A percentile compares a stretch with the other conserved stretches of the same genome.
Conservation (phyloP, 2,329 filamentous ascomycete species). For the Knufia petricola region DNA sequence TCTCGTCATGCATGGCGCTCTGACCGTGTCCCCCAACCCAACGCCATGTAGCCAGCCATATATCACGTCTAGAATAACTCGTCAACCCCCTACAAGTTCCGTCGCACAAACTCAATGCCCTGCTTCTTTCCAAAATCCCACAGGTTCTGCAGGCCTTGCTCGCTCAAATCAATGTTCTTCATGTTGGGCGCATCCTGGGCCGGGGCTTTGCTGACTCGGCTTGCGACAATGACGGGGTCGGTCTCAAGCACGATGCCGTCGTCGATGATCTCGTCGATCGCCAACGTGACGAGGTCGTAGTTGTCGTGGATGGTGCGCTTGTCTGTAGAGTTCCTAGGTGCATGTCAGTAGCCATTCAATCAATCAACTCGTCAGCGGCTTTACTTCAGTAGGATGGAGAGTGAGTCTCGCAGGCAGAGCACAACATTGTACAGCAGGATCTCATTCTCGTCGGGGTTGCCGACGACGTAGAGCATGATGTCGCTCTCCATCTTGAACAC, state of each 20-base stretch:
- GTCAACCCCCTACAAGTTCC: constrained; percentile 30
- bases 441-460: constrained; percentile 88
- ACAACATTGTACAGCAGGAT: constrained; percentile 92
- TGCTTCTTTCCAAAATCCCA: constrained; percentile 91
- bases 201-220: constrained; percentile 84
- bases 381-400: constrained; percentile 88
- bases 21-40: no score
- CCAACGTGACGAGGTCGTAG: constrained; percentile 89
- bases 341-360: no score
- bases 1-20: no score
- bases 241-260: constrained; percentile 96
- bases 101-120: constrained; percentile 79
- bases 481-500: constrained; percentile 98
- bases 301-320: constrained; percentile 98
- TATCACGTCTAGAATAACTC: constrained; percentile 5
- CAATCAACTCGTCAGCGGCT: no score
- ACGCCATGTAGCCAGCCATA: not conserved
- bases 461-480: constrained; percentile 92
- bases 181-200: constrained; percentile 78
- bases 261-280: constrained; percentile 90
- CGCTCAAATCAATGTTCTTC: constrained; percentile 88
- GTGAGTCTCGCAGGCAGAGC: constrained; percentile 76
- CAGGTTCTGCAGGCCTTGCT: constrained; percentile 88
- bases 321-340: constrained; percentile 75
- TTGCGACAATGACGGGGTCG: constrained; percentile 86